Percentiles rank a stretch among this genome's conserved stretches.
Evolutionary conservation across 306 rosid genomes (phyloP).

Genomic region (Clitoria ternatea): DNA sequence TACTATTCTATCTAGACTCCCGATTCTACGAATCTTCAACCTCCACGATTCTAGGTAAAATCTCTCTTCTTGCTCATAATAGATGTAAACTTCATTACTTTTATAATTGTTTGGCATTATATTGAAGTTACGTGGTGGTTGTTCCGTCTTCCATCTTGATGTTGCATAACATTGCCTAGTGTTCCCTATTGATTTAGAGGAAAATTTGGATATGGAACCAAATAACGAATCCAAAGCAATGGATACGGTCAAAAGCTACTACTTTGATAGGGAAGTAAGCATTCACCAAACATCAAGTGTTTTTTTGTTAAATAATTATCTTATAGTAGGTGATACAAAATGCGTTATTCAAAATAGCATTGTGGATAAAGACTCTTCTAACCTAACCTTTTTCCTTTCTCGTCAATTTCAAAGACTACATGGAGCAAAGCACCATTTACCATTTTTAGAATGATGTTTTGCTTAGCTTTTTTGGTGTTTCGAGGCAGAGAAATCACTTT

Average conservation of each 20-base stretch:
- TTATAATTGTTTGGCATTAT: background rate
- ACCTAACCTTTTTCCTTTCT: background rate
- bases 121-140: background rate
- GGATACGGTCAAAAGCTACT: conserved; percentile 51
- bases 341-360: conserved; percentile 28
- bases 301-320: conserved; percentile 24
- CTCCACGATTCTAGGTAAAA: no score
- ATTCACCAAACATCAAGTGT: conserved; percentile 10
- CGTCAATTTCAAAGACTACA: conserved; percentile 29
- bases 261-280: conserved; percentile 41
- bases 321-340: conserved; percentile 41
- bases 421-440: background rate
- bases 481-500: background rate
- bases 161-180: background rate
- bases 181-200: conserved; percentile 14
- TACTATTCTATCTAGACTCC: no score
- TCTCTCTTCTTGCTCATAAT: no score
- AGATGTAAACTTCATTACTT: no score
- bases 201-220: background rate
- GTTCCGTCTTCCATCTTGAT: background rate
- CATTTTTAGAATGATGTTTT: background rate
- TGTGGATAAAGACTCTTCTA: background rate
- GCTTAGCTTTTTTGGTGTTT: background rate
- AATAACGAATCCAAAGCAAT: conserved; percentile 27
- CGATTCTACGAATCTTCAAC: no score